Evolutionary conservation across 139 green algal species (phyloP).

Genomic region (Volvox africanus): DNA sequence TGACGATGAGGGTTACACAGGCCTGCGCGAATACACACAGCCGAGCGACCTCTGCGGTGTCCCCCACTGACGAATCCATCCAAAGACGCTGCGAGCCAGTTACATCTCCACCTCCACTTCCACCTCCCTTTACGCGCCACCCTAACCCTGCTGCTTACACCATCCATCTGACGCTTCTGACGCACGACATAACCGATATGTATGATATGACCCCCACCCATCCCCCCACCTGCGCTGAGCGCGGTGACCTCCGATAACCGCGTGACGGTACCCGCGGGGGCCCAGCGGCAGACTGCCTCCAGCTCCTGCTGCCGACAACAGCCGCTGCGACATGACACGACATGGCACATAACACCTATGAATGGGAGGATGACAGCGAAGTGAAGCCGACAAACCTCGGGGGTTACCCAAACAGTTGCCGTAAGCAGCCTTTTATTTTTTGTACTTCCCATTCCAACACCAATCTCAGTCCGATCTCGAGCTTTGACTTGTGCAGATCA

Average conservation of each 20-base stretch:
- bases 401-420: no score
- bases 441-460: no score
- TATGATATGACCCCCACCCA: no score
- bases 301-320: not conserved
- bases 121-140: not conserved
- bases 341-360: no score
- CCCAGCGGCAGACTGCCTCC: constrained; percentile 31
- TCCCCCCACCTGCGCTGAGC: not conserved
- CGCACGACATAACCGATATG: not conserved
- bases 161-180: not conserved
- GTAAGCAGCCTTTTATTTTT: no score
- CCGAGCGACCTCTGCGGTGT: not conserved
- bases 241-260: not conserved
- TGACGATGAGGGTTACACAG: not conserved
- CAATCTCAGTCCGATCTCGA: no score
- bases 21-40: not conserved
- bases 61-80: not conserved
- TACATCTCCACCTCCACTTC: not conserved
- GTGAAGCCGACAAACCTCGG: no score
- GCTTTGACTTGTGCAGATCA: no score
- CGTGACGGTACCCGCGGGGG: not conserved
- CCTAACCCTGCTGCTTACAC: not conserved
- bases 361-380: no score
- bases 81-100: not conserved
- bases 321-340: not conserved